These are phyloP conservation scores for Stephania cephalantha DNA, from an alignment of 164 flowering plant species.

Conservation along the genomic window DNA sequence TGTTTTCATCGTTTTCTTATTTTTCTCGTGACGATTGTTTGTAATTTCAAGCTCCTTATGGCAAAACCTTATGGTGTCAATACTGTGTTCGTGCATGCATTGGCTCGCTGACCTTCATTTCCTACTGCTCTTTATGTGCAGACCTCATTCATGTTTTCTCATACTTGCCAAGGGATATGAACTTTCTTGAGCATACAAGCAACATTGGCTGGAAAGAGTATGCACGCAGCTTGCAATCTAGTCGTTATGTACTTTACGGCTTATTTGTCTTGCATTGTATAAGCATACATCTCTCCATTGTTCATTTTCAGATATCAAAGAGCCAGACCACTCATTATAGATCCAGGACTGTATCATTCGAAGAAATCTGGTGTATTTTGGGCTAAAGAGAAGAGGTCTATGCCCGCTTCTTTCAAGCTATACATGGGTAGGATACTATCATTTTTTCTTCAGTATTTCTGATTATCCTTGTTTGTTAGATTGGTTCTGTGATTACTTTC, in stretches of 20 bases:
- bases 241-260: slow-evolving; percentile 2
- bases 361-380: slow-evolving; percentile 76
- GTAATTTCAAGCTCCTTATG: neutral
- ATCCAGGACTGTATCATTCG: slow-evolving; percentile 73
- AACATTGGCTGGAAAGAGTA: slow-evolving; percentile 89
- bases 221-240: slow-evolving; percentile 19
- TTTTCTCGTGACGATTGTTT: neutral
- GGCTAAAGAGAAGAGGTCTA: slow-evolving; percentile 65
- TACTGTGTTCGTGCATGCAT: neutral
- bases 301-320: slow-evolving; percentile 47
- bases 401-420: slow-evolving; percentile 83
- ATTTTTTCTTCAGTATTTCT: neutral
- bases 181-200: slow-evolving; percentile 87
- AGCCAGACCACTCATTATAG: slow-evolving; percentile 76
- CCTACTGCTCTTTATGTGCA: slow-evolving; percentile 19
- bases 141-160: slow-evolving; percentile 83
- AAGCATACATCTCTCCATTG: neutral
- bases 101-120: neutral
- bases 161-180: slow-evolving; percentile 73
- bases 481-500: neutral
- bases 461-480: neutral
- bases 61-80: neutral
- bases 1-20: neutral
- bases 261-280: neutral
- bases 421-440: slow-evolving; percentile 23